phyloP scores from a whole-genome alignment of 495 filamentous ascomycete genomes.

The Rhypophila decipiens region DNA sequence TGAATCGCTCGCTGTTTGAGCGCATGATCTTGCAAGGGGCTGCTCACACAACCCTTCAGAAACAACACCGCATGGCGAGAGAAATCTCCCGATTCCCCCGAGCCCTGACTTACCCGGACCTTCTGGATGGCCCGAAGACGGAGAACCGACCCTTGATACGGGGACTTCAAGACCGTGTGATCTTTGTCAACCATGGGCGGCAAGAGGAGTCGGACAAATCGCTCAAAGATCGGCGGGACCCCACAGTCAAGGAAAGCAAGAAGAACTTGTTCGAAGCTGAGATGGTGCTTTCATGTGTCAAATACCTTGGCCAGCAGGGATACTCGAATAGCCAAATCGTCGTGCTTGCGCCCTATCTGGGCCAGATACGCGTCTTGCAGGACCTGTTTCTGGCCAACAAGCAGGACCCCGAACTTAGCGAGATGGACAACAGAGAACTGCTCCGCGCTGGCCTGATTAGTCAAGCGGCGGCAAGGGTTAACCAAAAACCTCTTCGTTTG shows the following conservation, averaged over 20 bases:
- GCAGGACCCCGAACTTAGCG: conserved; percentile 54
- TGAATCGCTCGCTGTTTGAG: conserved; percentile 70
- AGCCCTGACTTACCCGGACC: conserved; percentile 55
- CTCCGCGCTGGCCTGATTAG: conserved; percentile 58
- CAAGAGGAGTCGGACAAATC: conserved; percentile 40
- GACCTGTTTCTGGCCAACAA: conserved; percentile 44
- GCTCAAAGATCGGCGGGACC: conserved; percentile 48
- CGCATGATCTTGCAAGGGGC: conserved; percentile 51
- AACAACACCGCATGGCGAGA: conserved; percentile 67
- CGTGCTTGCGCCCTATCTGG: conserved; percentile 68
- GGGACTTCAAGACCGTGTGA: conserved; percentile 55
- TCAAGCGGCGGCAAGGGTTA: conserved; percentile 43
- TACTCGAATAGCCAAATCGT: conserved; percentile 63
- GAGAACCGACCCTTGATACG: conserved; percentile 39
- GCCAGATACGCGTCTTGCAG: conserved; percentile 57
- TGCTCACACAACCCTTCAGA: conserved; percentile 48
- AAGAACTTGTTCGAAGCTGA: conserved; percentile 63
- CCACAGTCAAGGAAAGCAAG: conserved; percentile 44
- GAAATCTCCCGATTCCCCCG: conserved; percentile 61
- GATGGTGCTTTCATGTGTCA: conserved; percentile 60
- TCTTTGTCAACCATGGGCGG: conserved; percentile 60
- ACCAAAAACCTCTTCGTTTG: conserved; percentile 48
- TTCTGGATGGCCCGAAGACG: conserved; percentile 54
- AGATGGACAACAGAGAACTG: conserved; percentile 63
- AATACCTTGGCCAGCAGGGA: conserved; percentile 70